phyloP scores from a whole-genome alignment of 2,329 filamentous ascomycete genomes.

The Pseudopithomyces maydicus region DNA sequence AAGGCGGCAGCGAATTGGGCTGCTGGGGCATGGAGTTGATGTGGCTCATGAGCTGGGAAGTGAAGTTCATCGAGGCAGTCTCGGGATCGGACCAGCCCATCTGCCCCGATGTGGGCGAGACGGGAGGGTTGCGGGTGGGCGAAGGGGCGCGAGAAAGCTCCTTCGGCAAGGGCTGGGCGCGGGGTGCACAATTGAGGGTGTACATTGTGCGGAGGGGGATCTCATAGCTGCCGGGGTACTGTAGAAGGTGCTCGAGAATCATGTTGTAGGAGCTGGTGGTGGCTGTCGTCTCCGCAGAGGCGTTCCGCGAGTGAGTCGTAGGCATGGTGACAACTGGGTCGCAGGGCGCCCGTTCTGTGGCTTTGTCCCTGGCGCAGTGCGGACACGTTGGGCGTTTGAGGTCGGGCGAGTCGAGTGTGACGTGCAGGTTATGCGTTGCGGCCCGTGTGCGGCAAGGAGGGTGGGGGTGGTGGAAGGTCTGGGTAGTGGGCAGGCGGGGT shows the following conservation, averaged over 20 bases:
- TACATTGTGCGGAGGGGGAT: constrained; percentile 72
- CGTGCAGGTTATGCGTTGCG: constrained; percentile 1
- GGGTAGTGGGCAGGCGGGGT: not conserved
- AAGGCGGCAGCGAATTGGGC: constrained; percentile 65
- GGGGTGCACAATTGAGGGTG: constrained; percentile 65
- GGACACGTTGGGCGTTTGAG: not conserved
- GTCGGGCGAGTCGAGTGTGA: not conserved
- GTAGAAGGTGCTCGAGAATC: constrained; percentile 55
- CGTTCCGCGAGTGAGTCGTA: constrained; percentile 43
- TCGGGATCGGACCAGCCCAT: constrained; percentile 42
- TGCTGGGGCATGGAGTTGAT: constrained; percentile 64
- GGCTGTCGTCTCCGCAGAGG: constrained; percentile 42
- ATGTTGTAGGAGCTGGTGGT: constrained; percentile 40
- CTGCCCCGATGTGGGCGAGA: constrained; percentile 36
- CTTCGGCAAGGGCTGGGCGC: constrained; percentile 46
- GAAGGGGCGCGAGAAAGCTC: constrained; percentile 39
- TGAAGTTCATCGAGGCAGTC: constrained; percentile 52
- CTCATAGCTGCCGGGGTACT: constrained; percentile 67
- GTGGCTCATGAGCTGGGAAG: constrained; percentile 58
- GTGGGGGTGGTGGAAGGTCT: constrained; percentile 1
- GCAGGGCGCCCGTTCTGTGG: not conserved
- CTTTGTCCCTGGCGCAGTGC: not conserved
- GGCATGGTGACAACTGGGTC: constrained; percentile 27
- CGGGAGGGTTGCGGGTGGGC: constrained; percentile 43
- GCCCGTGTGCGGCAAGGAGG: constrained; percentile 6